phyloP scores from a whole-genome alignment of 116 monocot genomes.

The Dioscorea cayenensis region DNA sequence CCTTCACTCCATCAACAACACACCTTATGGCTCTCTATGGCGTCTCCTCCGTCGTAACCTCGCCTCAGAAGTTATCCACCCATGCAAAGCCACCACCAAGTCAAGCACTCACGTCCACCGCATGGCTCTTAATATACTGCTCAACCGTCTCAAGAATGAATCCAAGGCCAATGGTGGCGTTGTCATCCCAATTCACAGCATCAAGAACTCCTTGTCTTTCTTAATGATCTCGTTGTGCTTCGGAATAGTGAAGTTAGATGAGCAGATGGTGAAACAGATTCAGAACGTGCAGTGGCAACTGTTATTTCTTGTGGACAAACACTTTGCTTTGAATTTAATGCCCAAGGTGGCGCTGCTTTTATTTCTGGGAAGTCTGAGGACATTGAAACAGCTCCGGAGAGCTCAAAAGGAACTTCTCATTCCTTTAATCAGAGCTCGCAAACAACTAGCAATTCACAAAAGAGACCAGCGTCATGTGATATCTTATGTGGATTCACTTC shows the following conservation, averaged over 20 bases:
- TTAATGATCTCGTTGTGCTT: slow-evolving; percentile 17
- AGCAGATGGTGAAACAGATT: slow-evolving; percentile 9
- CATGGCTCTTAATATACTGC: slow-evolving; percentile 18
- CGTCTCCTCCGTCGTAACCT: slow-evolving; percentile 41
- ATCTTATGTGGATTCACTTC: slow-evolving; percentile 31
- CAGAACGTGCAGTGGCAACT: background rate
- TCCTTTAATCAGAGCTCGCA: slow-evolving; percentile 17
- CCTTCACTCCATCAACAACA: slow-evolving; percentile 11
- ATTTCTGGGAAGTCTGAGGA: slow-evolving; percentile 3
- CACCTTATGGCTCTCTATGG: slow-evolving; percentile 37
- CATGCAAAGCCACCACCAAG: slow-evolving; percentile 13
- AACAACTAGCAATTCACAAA: background rate
- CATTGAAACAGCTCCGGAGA: background rate
- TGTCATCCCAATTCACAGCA: slow-evolving; percentile 4
- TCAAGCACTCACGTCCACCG: slow-evolving; percentile 14
- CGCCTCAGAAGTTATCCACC: slow-evolving; percentile 31
- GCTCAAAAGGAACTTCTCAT: slow-evolving; percentile 14
- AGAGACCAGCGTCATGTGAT: background rate
- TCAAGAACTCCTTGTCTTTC: slow-evolving; percentile 14
- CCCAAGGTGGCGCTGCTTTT: slow-evolving; percentile 7
- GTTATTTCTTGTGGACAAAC: background rate
- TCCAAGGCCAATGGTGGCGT: background rate
- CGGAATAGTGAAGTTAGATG: slow-evolving; percentile 17
- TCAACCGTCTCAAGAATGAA: slow-evolving; percentile 4
- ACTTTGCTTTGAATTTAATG: slow-evolving; percentile 8